Base-by-base conservation (phyloP, 1,139 yeast genomes). In the Debaryomyces psychrophilus region DNA sequence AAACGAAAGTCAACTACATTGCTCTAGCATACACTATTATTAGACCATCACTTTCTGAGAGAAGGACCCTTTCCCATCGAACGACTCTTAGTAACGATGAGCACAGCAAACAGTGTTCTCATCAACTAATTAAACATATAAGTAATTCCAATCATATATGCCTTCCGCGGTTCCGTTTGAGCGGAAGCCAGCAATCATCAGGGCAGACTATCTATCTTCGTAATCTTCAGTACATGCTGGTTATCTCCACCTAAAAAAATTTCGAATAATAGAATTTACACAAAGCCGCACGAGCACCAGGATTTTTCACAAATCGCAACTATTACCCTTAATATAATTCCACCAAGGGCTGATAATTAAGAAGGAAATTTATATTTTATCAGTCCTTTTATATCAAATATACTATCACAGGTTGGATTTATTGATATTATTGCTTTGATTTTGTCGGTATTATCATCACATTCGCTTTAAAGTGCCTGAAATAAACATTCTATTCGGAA, bases 401-500 rank as follows among this genome's bases (percentile, higher is more conserved):
- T 33, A 18, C 23, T 18, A n/a, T 20, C 36, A 29, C 11, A 33
- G n/a, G 15, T 33, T 20, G 36, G 36, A 33, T 33, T 33, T 8
- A 33, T 33, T 18, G 36, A 20, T 18, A n/a, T 20, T n/a, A 33
- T 17, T 18, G n/a, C n/a, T 31, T 33, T 11, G 14, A 17, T 8
- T n/a, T 5, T n/a, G 17, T 15, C 36, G 8, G 8, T 37, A 37
- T 26, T 15, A 11, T 18, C 12, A 22, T 38, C 26, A 38, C 41
- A 38, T 28, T 38, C 41, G 41, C 41, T 38, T 20, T 17, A 28
- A 38, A 28, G n/a, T 5, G 22, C 17, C 28, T 38, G 41, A 28
- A 28, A 12, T 9, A 38, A 18, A 22, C 12, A 17, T 28, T 38
- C 25, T n/a, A 17, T 17, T 17, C 20, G 20, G 40, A 27, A 8